Percentiles rank a stretch among this genome's conserved stretches.
These are phyloP conservation scores for Aegle marmelos DNA, from an alignment of 345 rosid genomes.

Conservation along the genomic window DNA sequence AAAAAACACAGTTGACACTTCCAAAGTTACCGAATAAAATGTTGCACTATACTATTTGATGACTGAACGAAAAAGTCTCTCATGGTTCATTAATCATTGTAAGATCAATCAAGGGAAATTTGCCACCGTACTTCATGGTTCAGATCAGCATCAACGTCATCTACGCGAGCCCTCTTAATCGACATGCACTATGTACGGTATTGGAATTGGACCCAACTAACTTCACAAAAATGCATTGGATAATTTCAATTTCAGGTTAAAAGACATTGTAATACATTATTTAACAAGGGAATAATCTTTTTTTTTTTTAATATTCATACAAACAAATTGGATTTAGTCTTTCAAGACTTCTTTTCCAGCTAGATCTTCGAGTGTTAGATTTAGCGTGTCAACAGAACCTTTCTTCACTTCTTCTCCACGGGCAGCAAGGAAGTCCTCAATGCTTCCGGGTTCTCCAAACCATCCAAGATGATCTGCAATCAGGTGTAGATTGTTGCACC, in stretches of 20 bases:
- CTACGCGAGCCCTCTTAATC: not conserved
- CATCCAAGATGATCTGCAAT: constrained; percentile 81
- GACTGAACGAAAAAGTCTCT: not conserved
- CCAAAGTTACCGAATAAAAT: too few species aligned
- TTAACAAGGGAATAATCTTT: not conserved
- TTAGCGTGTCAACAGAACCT: constrained; percentile 70
- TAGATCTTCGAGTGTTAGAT: constrained; percentile 78
- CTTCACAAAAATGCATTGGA: too few species aligned
- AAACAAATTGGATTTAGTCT: constrained; percentile 18
- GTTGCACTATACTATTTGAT: too few species aligned
- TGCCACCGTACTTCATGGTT: not conserved
- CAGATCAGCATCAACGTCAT: not conserved
- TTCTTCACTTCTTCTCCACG: constrained; percentile 79
- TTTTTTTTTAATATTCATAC: not conserved
- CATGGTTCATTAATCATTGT: not conserved
- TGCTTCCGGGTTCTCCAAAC: constrained; percentile 85
- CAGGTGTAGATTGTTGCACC: constrained; percentile 84
- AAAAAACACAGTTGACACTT: too few species aligned
- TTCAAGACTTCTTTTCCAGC: constrained; percentile 53
- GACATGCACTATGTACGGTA: too few species aligned
- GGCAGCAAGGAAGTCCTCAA: constrained; percentile 80
- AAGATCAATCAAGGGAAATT: not conserved
- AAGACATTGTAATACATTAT: not conserved
- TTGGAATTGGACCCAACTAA: not conserved
- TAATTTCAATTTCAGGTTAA: not conserved